Evolutionary conservation across 495 filamentous ascomycete genomes (phyloP).

Genomic region (Podospora tetraspora): DNA sequence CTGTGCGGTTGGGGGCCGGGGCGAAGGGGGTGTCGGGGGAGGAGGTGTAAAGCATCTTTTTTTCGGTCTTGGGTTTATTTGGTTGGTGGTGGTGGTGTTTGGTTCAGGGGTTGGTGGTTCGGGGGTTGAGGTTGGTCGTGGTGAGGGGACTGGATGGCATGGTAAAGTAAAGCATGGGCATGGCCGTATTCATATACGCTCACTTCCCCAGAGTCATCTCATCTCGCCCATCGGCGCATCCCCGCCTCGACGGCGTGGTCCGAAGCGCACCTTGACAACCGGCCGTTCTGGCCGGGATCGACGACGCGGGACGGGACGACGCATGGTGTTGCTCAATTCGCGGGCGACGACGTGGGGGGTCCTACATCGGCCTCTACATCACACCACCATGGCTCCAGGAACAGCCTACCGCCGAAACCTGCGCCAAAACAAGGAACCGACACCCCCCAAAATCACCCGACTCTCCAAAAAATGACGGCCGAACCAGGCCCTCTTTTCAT

Average conservation of each 20-base stretch:
- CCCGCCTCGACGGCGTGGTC: neutral
- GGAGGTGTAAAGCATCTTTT: conserved; percentile 25
- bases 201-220: neutral
- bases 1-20: conserved; percentile 9
- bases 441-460: neutral
- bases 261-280: neutral
- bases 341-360: neutral
- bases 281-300: neutral
- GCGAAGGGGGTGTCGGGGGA: conserved; percentile 21
- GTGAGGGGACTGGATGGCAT: neutral
- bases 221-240: neutral
- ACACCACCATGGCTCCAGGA: neutral
- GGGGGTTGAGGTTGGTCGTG: neutral
- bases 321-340: neutral
- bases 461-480: neutral
- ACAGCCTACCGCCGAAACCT: neutral
- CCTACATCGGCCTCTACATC: neutral
- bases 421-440: neutral
- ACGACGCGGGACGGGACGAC: neutral
- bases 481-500: neutral
- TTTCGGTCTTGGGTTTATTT: neutral
- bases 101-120: neutral
- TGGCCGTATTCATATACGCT: neutral
- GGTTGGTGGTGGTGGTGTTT: neutral
- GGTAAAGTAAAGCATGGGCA: too few relatives aligned